Percentiles rank a stretch among this genome's conserved stretches.
phyloP scores from a whole-genome alignment of 768 basidiomycete species.

The Auriscalpium microsporum region DNA sequence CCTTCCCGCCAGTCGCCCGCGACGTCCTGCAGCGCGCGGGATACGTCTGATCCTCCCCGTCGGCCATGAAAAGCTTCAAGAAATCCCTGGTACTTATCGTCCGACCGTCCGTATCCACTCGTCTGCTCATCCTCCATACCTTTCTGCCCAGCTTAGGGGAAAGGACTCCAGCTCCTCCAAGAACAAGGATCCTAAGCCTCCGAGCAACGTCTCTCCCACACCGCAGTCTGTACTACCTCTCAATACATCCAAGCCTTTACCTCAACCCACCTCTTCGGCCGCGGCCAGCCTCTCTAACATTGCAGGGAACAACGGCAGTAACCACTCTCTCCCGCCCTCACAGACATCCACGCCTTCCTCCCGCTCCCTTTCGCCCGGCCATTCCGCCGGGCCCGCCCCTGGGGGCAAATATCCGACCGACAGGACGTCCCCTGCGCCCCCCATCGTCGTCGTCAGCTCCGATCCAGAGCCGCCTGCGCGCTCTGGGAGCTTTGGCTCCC shows the following conservation, averaged over 20 bases:
- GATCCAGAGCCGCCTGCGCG: constrained; percentile 43
- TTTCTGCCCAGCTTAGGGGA: constrained; percentile 44
- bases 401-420: constrained; percentile 56
- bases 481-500: constrained; percentile 34
- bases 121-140: constrained; percentile 12
- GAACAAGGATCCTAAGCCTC: constrained; percentile 52
- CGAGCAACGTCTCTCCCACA: constrained; percentile 27
- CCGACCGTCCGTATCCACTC: constrained; percentile 13
- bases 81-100: constrained; percentile 59
- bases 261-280: constrained; percentile 36
- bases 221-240: constrained; percentile 41
- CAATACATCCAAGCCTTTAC: constrained; percentile 58
- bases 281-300: constrained; percentile 26
- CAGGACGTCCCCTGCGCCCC: constrained; percentile 51
- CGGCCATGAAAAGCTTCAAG: constrained; percentile 73
- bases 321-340: constrained; percentile 31
- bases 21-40: not conserved
- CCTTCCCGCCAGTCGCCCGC: not conserved
- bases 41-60: not conserved
- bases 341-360: constrained; percentile 29
- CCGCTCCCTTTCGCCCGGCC: constrained; percentile 34
- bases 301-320: constrained; percentile 28
- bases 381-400: constrained; percentile 27
- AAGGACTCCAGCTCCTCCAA: constrained; percentile 65
- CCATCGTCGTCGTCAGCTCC: constrained; percentile 81